Evolutionary conservation across 2,329 filamentous ascomycete genomes (phyloP), one percentile per base, ranked within the genome.

Genomic region (Rutstroemia sp.): DNA sequence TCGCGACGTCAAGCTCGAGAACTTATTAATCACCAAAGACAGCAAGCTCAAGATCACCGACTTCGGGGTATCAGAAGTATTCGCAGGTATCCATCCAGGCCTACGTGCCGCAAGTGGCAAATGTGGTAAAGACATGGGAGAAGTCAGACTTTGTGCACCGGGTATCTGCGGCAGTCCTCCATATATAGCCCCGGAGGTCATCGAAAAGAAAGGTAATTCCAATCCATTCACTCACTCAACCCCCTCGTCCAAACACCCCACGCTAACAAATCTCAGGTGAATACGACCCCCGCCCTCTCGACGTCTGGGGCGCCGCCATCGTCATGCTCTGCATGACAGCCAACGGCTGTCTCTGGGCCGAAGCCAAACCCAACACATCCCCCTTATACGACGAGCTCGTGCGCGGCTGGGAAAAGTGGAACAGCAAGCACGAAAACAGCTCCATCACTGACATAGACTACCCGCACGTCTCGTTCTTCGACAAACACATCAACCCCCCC

Each of bases 21-120:
- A 96, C 65, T 75, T 95, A 23, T 78, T 95, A 34, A 79, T 96
- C 58, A 87, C 85, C 48, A 84, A 83, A 64, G 83, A 90, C 58
- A 90, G 90, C 67, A 86, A 90, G 70, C 77, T 95, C 56, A 95
- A 95, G 73, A 92, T 96, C 58, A 91, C 90, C 50, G 91, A 96
- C 70, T 95, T 96, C 73, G 91, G 91, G 53, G 88, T 92, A 14
- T 91, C 89, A 0, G 89, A 94, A 69, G 87, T 95, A 18, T 95
- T 95, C 68, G 82, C 79, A 54, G 90, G 90, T 41, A 85, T 85
- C 51, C 90, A 95, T 70, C 90, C 90, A 0, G 90, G 90, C 30
- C 73, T 91, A 42, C 80, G 87, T 58, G 82, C 86, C 65, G 81
- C 87, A 12, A 83, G 83, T 52, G 87, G 88, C 55, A 79, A 87